Evolutionary conservation across 352 stramenopile genomes (phyloP), one percentile per base, ranked within the genome.

Genomic region (Phytophthora sojae): DNA sequence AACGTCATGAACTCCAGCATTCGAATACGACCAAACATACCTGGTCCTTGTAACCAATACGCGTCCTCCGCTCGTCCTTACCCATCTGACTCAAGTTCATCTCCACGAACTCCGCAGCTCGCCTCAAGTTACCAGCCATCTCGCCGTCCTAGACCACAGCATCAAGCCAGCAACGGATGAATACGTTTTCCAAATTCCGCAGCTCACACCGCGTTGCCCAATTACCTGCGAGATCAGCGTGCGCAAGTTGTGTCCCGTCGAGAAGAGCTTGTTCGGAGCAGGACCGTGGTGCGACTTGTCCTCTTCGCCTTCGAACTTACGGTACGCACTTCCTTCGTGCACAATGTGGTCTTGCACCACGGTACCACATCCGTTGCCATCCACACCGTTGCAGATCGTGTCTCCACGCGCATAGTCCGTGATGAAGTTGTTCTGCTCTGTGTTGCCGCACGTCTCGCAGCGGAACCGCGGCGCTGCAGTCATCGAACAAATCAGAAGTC

Each of bases 21-120:
- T 62, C 42, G 44, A 70, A 59, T 15, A 21, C 17, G 50, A n/a
- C 26, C 26, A 58, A 67, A n/a, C 78, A 58, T 95, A 98, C 88
- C 83, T 97, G 89, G 76, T 99, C 97, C 77, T 99, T 99, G 85
- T 99, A 99, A 58, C 97, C 97, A 68, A 98, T 97, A 67, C 97
- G 85, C 35, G 97, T 99, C 51, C 94, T 88, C 52, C 94, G 90
- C 79, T 99, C 95, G 53, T 98, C 95, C 66, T 98, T 99, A 60
- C 97, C 96, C 86, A 99, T 98, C 73, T 99, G 93, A 73, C 89
- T 98, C 75, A 99, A 87, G 70, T 99, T 99, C 82, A 99, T 95
- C 73, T 99, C 96, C 17, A 98, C 97, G 58, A 98, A 98, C 44
- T 97, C 90, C 55, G 89, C 86, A 35, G 89, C 89, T 7, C 89